Evolutionary conservation across 2,329 filamentous ascomycete genomes (phyloP).

Genomic region (Phialophora expanda): DNA sequence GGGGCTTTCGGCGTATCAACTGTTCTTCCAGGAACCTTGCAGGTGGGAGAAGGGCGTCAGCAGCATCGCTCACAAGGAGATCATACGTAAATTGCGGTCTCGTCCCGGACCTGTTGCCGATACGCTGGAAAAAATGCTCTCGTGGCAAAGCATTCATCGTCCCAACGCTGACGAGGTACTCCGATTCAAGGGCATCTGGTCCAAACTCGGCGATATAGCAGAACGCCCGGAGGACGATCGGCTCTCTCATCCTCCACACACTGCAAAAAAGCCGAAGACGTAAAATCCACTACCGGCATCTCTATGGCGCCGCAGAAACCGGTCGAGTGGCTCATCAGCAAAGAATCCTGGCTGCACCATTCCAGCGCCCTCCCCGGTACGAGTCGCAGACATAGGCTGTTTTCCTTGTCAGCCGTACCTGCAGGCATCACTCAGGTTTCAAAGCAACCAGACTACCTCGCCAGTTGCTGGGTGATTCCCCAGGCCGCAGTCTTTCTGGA

Average conservation of each 20-base stretch:
- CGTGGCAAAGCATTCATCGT: constrained; percentile 12
- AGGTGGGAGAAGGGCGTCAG: constrained; percentile 24
- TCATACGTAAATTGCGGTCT: constrained; percentile 18
- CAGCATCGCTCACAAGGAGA: constrained; percentile 10
- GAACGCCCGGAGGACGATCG: background rate
- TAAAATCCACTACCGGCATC: background rate
- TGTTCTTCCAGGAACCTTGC: constrained; percentile 23
- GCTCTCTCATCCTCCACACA: background rate
- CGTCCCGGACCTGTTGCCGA: constrained; percentile 14
- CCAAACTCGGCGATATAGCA: constrained; percentile 3
- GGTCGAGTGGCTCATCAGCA: background rate
- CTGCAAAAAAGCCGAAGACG: background rate
- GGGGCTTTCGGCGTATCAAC: constrained; percentile 23
- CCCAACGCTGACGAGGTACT: constrained; percentile 51
- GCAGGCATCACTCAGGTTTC: too few relatives aligned
- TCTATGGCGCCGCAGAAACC: background rate
- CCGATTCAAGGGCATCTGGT: constrained; percentile 3
- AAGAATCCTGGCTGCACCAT: background rate
- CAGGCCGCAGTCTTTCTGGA: background rate
- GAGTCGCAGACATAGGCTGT: background rate
- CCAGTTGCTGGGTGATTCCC: background rate
- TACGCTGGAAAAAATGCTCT: constrained; percentile 16
- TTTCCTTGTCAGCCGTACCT: background rate
- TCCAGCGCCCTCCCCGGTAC: background rate
- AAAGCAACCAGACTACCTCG: background rate